Percentiles rank a stretch among this genome's conserved stretches.
Evolutionary conservation across 139 green algal species (phyloP).

Genomic region (Micractinium sp.): DNA sequence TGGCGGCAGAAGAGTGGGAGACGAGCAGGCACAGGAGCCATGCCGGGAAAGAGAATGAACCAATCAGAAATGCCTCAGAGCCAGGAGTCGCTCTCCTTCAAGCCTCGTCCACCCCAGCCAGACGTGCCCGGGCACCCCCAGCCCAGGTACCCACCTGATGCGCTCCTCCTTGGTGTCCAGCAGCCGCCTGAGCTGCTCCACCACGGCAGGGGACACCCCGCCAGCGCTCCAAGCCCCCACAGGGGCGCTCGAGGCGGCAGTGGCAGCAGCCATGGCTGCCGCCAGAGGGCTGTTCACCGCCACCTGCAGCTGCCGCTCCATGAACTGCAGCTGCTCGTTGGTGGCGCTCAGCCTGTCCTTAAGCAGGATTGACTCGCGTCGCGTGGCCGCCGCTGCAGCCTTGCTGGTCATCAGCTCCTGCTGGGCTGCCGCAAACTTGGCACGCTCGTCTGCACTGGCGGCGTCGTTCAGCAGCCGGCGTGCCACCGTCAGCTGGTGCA

Average conservation of each 20-base stretch:
- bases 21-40: too few species aligned
- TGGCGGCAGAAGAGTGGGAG: neutral
- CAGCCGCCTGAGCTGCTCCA: constrained; percentile 15
- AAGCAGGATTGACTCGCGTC: neutral
- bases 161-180: constrained; percentile 31
- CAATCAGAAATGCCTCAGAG: too few species aligned
- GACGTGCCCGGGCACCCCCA: neutral
- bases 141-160: neutral
- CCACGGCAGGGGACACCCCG: neutral
- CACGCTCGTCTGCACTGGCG: constrained; percentile 14
- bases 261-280: neutral
- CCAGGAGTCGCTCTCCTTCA: neutral
- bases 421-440: constrained; percentile 22
- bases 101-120: neutral
- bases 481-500: constrained; percentile 47
- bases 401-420: constrained; percentile 1
- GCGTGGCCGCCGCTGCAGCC: neutral
- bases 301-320: constrained; percentile 27
- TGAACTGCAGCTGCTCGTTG: constrained; percentile 15
- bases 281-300: neutral
- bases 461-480: constrained; percentile 50
- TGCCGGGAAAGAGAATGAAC: too few species aligned
- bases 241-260: neutral
- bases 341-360: constrained; percentile 5
- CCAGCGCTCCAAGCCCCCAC: neutral